A percentile compares a stretch with the other conserved stretches of the same genome.
phyloP scores from a whole-genome alignment of 768 basidiomycete species.

The Lactifluus subvellereus region DNA sequence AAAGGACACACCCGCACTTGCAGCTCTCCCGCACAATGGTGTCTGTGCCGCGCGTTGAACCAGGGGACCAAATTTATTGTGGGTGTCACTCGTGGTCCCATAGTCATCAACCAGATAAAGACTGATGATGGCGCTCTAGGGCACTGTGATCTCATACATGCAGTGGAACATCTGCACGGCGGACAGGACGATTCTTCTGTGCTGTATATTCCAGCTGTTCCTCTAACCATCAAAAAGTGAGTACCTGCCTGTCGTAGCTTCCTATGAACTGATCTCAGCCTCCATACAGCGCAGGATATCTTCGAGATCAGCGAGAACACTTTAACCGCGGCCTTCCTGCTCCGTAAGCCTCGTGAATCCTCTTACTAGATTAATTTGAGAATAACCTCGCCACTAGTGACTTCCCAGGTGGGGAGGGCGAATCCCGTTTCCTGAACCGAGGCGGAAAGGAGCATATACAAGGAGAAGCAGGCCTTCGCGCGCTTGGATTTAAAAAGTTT shows the following conservation, averaged over 20 bases:
- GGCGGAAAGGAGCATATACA: slow-evolving; percentile 38
- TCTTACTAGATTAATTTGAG: neutral
- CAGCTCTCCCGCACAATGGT: slow-evolving; percentile 60
- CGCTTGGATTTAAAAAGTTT: slow-evolving; percentile 22
- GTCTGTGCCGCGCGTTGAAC: slow-evolving; percentile 61
- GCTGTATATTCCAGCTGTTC: slow-evolving; percentile 75
- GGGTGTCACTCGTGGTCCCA: neutral
- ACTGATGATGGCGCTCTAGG: slow-evolving; percentile 13
- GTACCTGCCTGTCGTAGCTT: neutral
- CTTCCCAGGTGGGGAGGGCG: slow-evolving; percentile 48
- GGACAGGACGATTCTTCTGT: slow-evolving; percentile 57
- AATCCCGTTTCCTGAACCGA: slow-evolving; percentile 36
- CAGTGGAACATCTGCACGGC: slow-evolving; percentile 46
- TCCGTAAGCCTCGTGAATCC: slow-evolving; percentile 31
- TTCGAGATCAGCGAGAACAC: slow-evolving; percentile 53
- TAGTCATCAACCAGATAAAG: neutral
- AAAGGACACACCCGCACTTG: slow-evolving; percentile 61
- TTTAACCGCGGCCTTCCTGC: slow-evolving; percentile 59
- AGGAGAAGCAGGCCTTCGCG: slow-evolving; percentile 10
- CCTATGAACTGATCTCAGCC: neutral
- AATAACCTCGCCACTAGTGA: slow-evolving; percentile 33
- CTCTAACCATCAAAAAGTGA: slow-evolving; percentile 49
- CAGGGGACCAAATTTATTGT: slow-evolving; percentile 76
- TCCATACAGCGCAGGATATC: slow-evolving; percentile 42
- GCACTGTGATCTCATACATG: slow-evolving; percentile 40